phyloP scores from a whole-genome alignment of 2,329 filamentous ascomycete genomes.

The Penicillium sp. region DNA sequence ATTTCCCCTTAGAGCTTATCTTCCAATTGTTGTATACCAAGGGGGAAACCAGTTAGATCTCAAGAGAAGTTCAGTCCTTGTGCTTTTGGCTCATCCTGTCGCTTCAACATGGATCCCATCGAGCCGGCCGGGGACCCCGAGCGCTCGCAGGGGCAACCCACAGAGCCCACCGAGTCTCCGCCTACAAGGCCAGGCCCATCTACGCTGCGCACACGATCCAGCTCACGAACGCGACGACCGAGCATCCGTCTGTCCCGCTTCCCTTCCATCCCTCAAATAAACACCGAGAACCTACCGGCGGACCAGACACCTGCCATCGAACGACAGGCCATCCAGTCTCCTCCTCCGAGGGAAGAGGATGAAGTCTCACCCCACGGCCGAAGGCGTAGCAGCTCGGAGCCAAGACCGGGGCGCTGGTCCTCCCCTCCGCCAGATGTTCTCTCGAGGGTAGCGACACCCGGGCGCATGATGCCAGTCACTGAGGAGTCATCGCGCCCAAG shows the following conservation, averaged over 20 bases:
- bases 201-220: conserved; percentile 20
- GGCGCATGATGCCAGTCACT: conserved; percentile 32
- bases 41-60: not conserved
- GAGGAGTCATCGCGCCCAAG: conserved; percentile 33
- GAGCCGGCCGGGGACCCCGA: conserved; percentile 31
- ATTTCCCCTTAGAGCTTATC: not conserved
- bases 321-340: conserved; percentile 16
- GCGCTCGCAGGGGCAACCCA: conserved; percentile 12
- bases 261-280: conserved; percentile 19
- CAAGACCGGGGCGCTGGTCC: conserved; percentile 37
- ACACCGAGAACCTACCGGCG: conserved; percentile 10
- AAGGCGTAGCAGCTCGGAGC: conserved; percentile 45
- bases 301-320: conserved; percentile 18
- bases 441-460: conserved; percentile 26
- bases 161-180: conserved; percentile 13
- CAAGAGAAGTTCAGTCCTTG: not conserved
- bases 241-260: conserved; percentile 33
- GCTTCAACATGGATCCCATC: conserved; percentile 40
- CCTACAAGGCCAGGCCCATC: conserved; percentile 15
- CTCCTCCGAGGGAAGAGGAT: conserved; percentile 25
- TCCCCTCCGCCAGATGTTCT: conserved; percentile 23
- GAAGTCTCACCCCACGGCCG: conserved; percentile 31
- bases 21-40: not conserved
- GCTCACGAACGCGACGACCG: conserved; percentile 31
- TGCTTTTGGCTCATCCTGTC: not conserved